phyloP scores from a whole-genome alignment of 139 green algal genomes.

The Zygnema circumcarinatum region DNA sequence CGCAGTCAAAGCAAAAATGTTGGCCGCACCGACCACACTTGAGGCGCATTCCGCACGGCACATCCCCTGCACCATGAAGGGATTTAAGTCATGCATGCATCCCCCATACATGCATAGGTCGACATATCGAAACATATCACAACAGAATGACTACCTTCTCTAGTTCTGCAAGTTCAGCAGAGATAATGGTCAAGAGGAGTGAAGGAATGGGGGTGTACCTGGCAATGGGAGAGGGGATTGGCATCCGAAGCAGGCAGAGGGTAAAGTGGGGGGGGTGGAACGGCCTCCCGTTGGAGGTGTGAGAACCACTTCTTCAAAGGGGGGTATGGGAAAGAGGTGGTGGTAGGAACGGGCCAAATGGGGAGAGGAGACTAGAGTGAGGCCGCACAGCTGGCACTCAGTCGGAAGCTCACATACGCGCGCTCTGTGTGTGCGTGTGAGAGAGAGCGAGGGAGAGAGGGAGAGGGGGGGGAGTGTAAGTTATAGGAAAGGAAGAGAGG shows the following conservation, averaged over 20 bases:
- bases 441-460: not conserved
- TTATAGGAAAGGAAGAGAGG: not conserved
- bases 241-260: constrained; percentile 24
- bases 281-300: no score
- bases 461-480: constrained; percentile 13
- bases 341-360: constrained; percentile 97
- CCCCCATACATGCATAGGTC: constrained; percentile 7
- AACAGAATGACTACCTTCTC: no score
- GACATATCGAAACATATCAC: no score
- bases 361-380: constrained; percentile 94
- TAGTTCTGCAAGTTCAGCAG: no score
- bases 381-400: constrained; percentile 87
- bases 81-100: constrained; percentile 1
- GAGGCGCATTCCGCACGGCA: constrained; percentile 60
- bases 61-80: constrained; percentile 6
- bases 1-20: constrained; percentile 94
- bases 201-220: no score
- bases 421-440: not conserved
- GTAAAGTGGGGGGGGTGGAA: constrained; percentile 10
- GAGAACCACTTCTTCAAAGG: constrained; percentile 63
- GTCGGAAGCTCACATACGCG: constrained; percentile 77
- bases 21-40: constrained; percentile 77
- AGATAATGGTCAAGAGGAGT: no score
- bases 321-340: constrained; percentile 92
- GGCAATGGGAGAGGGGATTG: not conserved